Percentiles rank a stretch among this genome's conserved stretches.
phyloP scores from a whole-genome alignment of 257 asterid species.

The Capsicum rhomboideum region DNA sequence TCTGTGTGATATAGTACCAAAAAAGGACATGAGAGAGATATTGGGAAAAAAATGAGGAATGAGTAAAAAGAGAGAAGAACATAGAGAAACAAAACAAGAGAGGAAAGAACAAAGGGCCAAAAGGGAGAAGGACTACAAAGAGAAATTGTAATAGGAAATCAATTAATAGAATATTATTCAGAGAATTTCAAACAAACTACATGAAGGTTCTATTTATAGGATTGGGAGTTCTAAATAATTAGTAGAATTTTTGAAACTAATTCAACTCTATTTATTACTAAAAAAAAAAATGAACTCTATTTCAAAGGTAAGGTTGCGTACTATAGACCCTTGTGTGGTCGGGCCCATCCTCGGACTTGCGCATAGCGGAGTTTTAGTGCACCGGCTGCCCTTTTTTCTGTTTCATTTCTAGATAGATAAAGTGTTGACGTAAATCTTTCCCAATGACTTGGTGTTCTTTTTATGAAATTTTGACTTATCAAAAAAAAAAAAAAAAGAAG shows the following conservation, averaged over 20 bases:
- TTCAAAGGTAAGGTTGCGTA: too few relatives aligned
- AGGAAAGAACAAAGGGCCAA: background rate
- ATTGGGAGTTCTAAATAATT: background rate
- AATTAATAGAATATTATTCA: background rate
- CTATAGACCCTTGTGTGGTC: too few relatives aligned
- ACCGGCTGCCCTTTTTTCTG: too few relatives aligned
- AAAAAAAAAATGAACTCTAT: background rate
- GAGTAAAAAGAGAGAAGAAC: background rate
- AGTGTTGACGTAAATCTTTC: too few relatives aligned
- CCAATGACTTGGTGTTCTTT: too few relatives aligned
- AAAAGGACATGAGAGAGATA: background rate
- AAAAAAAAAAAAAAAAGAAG: background rate
- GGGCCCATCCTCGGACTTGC: too few relatives aligned
- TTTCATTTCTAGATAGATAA: background rate
- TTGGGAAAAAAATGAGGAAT: background rate
- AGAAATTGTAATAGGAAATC: background rate
- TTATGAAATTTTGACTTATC: background rate
- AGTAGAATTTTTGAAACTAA: background rate
- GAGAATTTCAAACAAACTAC: background rate
- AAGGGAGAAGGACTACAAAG: background rate
- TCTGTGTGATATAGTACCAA: background rate
- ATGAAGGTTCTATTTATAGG: background rate
- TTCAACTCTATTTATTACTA: background rate
- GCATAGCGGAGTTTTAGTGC: too few relatives aligned
- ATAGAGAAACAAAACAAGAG: background rate